Base-by-base conservation (phyloP, 2,329 filamentous ascomycete species). In the Grosmannia clavigera region DNA sequence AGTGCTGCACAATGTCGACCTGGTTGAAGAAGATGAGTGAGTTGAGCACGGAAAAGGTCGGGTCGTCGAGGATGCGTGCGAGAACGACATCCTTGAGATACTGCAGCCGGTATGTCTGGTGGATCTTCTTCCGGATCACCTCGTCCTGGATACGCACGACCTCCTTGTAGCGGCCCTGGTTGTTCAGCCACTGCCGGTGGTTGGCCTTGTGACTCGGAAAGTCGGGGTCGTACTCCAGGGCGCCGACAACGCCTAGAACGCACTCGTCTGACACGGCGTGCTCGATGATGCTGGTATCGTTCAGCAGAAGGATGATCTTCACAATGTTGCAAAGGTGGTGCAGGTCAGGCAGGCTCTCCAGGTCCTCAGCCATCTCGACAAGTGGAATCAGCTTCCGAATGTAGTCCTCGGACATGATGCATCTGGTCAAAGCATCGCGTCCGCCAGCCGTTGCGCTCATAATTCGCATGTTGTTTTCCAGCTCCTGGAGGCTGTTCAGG, bases 1-100 rank as follows among this genome's bases (percentile, higher is more conserved):
- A 79, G 73, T 97, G 90, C 69, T 92, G 89, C 57, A 99, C 87
- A 69, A 99, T 96, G 69, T 97, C 94, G 67, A 97, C 92, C 75
- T 99, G 94, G 75, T 97, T 94, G 79, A 95, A 99, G 76, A 96
- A 99, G 66, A 99, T 99, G 67, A 97, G 81, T 57, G 91, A 96
- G 74, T 97, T 99, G 65, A 99, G 84, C 31, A 97, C 92, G 29
- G 90, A 95, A 72, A 97, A 99, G 25, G 94, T 99, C 57, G 92
- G 92, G 71, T 99, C 94, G 73, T 99, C 94, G 63, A 99, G 80
- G 64, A 99, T 97, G 64, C 94, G 85, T 35, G 94, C 94, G 52
- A 99, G 81, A 1, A 97, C 92, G n/a, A 99, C 94, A 68, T 99
- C 94, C 72, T 97, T 99, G 59, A 99, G 80, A 70, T 99, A 99